Percentiles rank a stretch among this genome's conserved stretches.
Evolutionary conservation across 1,139 yeast species (phyloP).

Genomic region (Sugiyamaella paludigena): DNA sequence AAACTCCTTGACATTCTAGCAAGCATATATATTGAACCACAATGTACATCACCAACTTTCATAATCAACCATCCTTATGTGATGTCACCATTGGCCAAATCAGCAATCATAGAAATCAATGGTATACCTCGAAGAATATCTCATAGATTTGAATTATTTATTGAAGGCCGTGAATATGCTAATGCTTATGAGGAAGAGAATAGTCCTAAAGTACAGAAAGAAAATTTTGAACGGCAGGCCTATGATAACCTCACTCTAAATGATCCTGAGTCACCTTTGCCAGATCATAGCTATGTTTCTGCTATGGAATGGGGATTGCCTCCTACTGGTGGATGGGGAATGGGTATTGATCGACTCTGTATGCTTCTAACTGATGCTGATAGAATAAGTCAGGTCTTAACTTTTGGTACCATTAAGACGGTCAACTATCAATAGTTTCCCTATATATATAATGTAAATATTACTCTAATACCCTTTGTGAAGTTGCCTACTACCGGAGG

Average conservation of each 20-base stretch:
- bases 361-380: constrained; percentile 68
- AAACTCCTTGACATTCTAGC: constrained; percentile 68
- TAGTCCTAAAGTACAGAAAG: constrained; percentile 69
- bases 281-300: constrained; percentile 69
- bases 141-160: constrained; percentile 77
- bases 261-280: constrained; percentile 64
- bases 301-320: constrained; percentile 92
- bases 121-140: constrained; percentile 47
- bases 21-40: constrained; percentile 62
- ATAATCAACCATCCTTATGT: constrained; percentile 80
- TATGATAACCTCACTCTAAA: constrained; percentile 12
- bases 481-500: too few relatives aligned
- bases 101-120: constrained; percentile 39
- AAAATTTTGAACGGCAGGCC: constrained; percentile 35
- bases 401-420: constrained; percentile 79
- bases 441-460: too few relatives aligned
- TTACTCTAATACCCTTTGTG: too few relatives aligned
- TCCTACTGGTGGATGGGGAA: constrained; percentile 98
- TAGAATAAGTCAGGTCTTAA: constrained; percentile 74
- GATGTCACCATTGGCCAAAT: constrained; percentile 86
- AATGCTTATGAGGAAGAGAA: constrained; percentile 98
- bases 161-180: constrained; percentile 75
- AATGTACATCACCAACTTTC: constrained; percentile 60
- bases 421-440: constrained; percentile 43
- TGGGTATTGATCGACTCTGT: constrained; percentile 85